Conservation (phyloP, 805 yeast species). For the Vanderwaltozyma yarrowii region DNA sequence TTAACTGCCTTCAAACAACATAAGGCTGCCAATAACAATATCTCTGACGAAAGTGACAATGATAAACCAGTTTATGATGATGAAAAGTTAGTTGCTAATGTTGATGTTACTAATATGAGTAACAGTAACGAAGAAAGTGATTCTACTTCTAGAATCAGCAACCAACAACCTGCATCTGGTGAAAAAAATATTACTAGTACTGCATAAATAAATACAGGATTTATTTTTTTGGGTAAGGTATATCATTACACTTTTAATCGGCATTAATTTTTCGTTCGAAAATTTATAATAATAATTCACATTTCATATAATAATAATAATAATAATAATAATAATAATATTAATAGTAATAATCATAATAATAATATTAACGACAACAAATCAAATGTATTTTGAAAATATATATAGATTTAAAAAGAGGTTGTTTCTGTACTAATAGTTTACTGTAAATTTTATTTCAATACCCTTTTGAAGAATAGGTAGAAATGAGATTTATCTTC, state of each 20-base stretch:
- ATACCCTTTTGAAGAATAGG: too few relatives aligned
- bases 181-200: neutral
- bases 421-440: too few relatives aligned
- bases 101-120: conserved; percentile 1
- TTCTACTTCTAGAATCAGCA: neutral
- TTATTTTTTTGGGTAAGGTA: neutral
- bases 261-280: too few relatives aligned
- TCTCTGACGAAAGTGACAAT: conserved; percentile 1
- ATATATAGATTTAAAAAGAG: too few relatives aligned
- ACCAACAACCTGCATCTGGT: neutral
- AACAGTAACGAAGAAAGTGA: conserved; percentile 2
- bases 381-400: too few relatives aligned
- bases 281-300: too few relatives aligned
- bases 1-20: neutral
- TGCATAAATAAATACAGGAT: neutral
- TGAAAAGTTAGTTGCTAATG: neutral
- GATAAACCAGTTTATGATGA: neutral
- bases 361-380: too few relatives aligned
- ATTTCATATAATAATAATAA: too few relatives aligned
- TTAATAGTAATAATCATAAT: too few relatives aligned
- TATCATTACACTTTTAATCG: neutral
- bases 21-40: neutral
- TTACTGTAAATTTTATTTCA: too few relatives aligned
- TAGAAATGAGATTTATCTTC: too few relatives aligned
- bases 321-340: too few relatives aligned